Percentiles rank a stretch among this genome's conserved stretches.
Evolutionary conservation across 2,329 filamentous ascomycete genomes (phyloP).

Genomic region (Fusarium burgessii): DNA sequence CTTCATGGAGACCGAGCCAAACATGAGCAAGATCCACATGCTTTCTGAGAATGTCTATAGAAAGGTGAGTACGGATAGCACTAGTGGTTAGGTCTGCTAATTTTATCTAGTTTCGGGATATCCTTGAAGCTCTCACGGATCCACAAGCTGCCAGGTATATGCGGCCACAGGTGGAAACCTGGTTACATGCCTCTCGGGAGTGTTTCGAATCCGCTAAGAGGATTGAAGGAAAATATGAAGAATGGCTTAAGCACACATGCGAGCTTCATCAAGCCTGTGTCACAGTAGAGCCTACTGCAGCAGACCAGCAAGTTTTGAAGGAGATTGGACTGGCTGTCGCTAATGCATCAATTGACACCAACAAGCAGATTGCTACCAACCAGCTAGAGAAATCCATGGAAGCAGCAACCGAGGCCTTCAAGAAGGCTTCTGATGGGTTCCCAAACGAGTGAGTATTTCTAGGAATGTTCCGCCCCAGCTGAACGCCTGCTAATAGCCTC

Average conservation of each 20-base stretch:
- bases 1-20: not conserved
- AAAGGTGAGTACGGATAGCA: not conserved
- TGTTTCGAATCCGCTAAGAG: not conserved
- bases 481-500: rapidly evolving
- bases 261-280: not conserved
- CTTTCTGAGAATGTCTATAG: not conserved
- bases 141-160: not conserved
- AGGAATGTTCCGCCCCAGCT: rapidly evolving
- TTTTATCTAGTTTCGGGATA: not conserved
- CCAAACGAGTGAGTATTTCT: not conserved
- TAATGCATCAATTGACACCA: not conserved
- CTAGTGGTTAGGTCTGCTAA: not conserved
- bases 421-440: not conserved
- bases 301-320: not conserved
- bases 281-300: not conserved
- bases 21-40: not conserved
- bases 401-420: not conserved
- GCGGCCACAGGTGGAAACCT: not conserved
- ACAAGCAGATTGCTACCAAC: not conserved
- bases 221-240: not conserved
- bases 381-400: not conserved
- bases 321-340: not conserved
- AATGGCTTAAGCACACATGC: not conserved
- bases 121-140: not conserved
- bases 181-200: not conserved